Base-by-base conservation (phyloP, 352 stramenopile species). In the Globisporangium heterothallicum region DNA sequence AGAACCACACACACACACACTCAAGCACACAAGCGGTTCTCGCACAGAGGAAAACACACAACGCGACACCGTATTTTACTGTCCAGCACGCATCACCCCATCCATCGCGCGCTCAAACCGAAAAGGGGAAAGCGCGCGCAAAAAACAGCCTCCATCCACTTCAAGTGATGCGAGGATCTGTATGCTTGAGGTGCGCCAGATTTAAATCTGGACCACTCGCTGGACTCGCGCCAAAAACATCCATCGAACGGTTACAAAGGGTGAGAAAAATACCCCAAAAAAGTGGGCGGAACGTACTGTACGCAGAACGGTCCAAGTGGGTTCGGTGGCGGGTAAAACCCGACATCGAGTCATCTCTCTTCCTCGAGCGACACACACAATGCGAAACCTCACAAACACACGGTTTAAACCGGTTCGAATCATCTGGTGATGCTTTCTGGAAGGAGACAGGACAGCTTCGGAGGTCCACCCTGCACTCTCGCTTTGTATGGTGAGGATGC, bases 191-290 rank as follows among this genome's bases (percentile, higher is more conserved):
- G 30, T 8, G 30, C 29, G 44, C 44, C 44, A 51, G 44, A 51
- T 51, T 51, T 51, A n/a, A 42, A 51, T 51, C 25, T 51, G 44
- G 44, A 51, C 44, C 44, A 42, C 44, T 42, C 26, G 29, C 44
- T 51, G 44, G 34, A 8, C 16, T 36, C 30, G 30, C 30, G 30
- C 30, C 30, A 36, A 36, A 36, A 36, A 36, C 30, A 13, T 8
- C 2, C 30, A 36, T 8, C 30, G 6, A 3, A 36, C 30, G 16
- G 30, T 9, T 36, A 8, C 30, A 13, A 36, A 16, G 12, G 12
- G 30, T 16, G 10, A 34, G 10, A 6, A 34, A 34, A 34, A n/a
- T n/a, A n/a, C n/a, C n/a, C n/a, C n/a, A 34, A 34, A 13, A 36
- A 36, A 36, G 30, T 36, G 30, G 30, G 6, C 6, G 30, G 30